Base-by-base conservation (phyloP, 306 rosid genomes). In the Pyrus bretschneideri region DNA sequence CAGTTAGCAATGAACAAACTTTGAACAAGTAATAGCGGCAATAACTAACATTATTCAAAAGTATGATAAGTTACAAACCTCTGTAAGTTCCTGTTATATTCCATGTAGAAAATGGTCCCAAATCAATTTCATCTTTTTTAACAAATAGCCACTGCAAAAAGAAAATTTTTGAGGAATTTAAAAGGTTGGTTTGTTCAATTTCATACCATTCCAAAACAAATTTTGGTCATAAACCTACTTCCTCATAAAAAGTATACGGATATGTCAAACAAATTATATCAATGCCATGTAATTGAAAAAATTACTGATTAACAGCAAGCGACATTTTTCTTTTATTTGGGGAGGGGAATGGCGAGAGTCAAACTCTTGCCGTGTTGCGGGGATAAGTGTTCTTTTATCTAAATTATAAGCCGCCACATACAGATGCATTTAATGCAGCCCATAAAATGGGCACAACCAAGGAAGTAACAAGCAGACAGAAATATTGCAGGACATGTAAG, bases 71-170 rank as follows among this genome's bases (percentile, higher is more conserved):
- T 63, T 44, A 73, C 95, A 73, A 84, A 95, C 99, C 99, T 95
- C 86, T 88, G 78, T 95, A 95, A 30, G 99, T 95, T 87, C 99
- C 99, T 10, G 90, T 92, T 80, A 95, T 91, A 76, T 95, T 95
- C 99, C 99, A 95, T 70, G 86, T 70, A 74, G 97, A 88, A 85
- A 90, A 95, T 62, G 96, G 93, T 78, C 97, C 99, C 65, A 88
- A 60, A 74, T 88, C 99, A 77, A 86, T 87, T 82, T 92, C 96
- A 3, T 91, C 97, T 86, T 91, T 95, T 80, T 87, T 90, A 44
- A 90, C 70, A 74, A 89, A 87, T 61, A 92, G 79, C 99, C 99
- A 92, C 99, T 95, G 97, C 88, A 88, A 87, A 80, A 60, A 70
- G 65, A 60, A 27, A 78, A 75, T 66, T 25, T 25, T 25, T 29